Evolutionary conservation across 2,329 filamentous ascomycete genomes (phyloP).

Genomic region (Diaporthe citrichinensis): DNA sequence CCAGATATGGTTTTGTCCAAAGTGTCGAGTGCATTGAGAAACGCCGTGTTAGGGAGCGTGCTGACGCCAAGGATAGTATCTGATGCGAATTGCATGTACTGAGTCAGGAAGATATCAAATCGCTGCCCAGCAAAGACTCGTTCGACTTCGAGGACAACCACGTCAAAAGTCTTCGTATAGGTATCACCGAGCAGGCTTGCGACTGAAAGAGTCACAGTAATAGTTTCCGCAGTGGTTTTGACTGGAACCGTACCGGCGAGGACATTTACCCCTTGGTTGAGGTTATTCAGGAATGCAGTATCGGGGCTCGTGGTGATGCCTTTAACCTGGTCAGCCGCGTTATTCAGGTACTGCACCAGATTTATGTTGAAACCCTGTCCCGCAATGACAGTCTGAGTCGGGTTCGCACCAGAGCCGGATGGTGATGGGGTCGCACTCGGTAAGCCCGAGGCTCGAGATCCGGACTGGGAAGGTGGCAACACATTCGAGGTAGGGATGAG

Average conservation of each 20-base stretch:
- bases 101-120: neutral
- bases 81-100: neutral
- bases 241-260: neutral
- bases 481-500: neutral
- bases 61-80: neutral
- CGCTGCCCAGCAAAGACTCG: neutral
- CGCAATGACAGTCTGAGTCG: constrained; percentile 7
- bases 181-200: neutral
- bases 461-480: neutral
- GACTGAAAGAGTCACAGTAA: neutral
- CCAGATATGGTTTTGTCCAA: constrained; percentile 4
- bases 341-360: neutral
- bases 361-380: neutral
- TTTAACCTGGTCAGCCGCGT: neutral
- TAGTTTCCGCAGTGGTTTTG: neutral
- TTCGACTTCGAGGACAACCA: neutral
- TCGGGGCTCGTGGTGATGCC: neutral
- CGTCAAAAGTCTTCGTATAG: neutral
- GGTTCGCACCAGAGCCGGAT: neutral
- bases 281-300: neutral
- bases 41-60: neutral
- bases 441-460: neutral
- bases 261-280: neutral
- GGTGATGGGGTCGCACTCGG: neutral
- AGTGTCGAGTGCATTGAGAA: neutral